Conservation (phyloP, 164 flowering plant genomes). For the Stephania cephalantha region DNA sequence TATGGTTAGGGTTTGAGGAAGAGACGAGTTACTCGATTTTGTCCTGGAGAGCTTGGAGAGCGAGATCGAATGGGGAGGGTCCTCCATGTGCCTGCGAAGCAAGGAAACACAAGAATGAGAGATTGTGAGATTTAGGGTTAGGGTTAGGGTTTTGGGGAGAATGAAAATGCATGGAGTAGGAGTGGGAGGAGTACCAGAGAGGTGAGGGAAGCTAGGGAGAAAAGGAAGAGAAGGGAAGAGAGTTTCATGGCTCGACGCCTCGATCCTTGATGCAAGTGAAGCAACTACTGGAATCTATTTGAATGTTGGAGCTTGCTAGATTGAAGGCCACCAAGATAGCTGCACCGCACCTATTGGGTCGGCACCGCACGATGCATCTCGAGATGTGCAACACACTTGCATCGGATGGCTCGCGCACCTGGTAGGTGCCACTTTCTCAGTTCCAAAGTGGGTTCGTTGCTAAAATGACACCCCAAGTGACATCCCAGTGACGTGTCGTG, state of each 20-base stretch:
- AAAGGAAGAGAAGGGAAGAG: neutral
- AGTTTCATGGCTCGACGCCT: neutral
- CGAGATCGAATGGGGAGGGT: slow-evolving; percentile 33
- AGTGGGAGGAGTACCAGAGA: neutral
- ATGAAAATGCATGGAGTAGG: neutral
- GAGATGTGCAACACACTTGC: too few species aligned
- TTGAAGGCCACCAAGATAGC: too few species aligned
- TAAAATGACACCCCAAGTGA: too few species aligned
- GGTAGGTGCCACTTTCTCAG: too few species aligned
- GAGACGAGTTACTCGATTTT: slow-evolving; percentile 36
- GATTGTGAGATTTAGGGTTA: neutral
- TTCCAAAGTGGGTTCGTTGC: too few species aligned
- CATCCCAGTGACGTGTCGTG: too few species aligned
- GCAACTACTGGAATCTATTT: too few species aligned
- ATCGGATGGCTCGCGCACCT: too few species aligned
- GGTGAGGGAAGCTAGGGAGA: neutral
- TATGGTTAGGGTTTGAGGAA: neutral
- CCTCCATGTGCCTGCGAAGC: neutral
- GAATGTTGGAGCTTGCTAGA: too few species aligned
- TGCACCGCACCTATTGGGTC: too few species aligned
- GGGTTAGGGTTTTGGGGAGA: slow-evolving; percentile 5
- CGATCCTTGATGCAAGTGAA: neutral
- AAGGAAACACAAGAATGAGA: neutral
- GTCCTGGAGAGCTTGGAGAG: slow-evolving; percentile 45
- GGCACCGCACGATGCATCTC: too few species aligned